These are phyloP conservation scores for Chaetomiaceae sp. DNA, from an alignment of 2,329 filamentous ascomycete species.

Conservation along the genomic window DNA sequence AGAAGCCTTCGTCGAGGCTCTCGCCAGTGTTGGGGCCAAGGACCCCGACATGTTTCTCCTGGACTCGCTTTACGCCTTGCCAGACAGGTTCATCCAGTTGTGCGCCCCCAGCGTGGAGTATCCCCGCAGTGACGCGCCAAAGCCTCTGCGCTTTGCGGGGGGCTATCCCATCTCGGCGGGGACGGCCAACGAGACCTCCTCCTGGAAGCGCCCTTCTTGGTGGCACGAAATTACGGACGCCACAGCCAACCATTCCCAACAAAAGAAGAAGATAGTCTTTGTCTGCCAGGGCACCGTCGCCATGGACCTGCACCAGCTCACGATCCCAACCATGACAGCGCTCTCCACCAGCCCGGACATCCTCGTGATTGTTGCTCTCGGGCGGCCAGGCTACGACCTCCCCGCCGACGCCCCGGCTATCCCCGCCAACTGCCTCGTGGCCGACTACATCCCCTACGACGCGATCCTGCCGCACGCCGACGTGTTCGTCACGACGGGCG, in stretches of 20 bases:
- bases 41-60: no score
- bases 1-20: no score
- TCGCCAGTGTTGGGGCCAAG: no score
- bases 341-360: slow-evolving; percentile 37
- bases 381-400: slow-evolving; percentile 25
- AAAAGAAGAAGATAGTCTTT: slow-evolving; percentile 35
- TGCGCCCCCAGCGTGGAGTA: slow-evolving; percentile 38
- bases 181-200: no score
- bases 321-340: slow-evolving; percentile 39
- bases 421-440: slow-evolving; percentile 35
- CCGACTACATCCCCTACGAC: slow-evolving; percentile 45
- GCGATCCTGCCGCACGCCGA: slow-evolving; percentile 37
- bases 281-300: slow-evolving; percentile 43
- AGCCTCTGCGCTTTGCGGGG: slow-evolving; percentile 39
- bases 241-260: no score
- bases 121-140: slow-evolving; percentile 33
- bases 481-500: slow-evolving; percentile 42
- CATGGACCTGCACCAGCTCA: slow-evolving; percentile 33
- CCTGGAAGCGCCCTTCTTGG: slow-evolving; percentile 36
- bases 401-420: background rate
- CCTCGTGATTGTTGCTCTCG: slow-evolving; percentile 31
- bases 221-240: slow-evolving; percentile 30
- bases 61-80: no score
- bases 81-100: slow-evolving; percentile 34
- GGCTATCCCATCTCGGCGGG: slow-evolving; percentile 32